Base-by-base conservation (phyloP, 345 rosid species). In the Populus davidiana region DNA sequence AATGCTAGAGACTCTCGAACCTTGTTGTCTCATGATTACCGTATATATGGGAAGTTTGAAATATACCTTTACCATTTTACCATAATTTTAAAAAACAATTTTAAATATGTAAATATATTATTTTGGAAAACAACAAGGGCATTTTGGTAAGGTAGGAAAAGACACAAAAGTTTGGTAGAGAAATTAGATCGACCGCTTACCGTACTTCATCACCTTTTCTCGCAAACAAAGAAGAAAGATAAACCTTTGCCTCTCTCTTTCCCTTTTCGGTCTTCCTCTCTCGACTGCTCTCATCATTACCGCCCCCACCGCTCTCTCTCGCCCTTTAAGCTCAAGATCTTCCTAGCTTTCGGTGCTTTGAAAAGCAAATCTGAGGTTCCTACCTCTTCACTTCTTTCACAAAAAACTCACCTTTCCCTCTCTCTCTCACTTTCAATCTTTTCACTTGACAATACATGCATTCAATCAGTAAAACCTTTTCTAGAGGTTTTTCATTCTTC, bases 331-430 rank as follows among this genome's bases (percentile, higher is more conserved):
- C 75, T 59, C 76, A 69, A 70, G 79, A 80, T 87, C 92, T 85
- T 79, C 86, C 73, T 82, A 70, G 83, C 83, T 85, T 82, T 83
- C 71, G 84, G 81, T 84, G 88, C 85, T 82, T 18, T 71, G 59
- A 65, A 73, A 65, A 69, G 25, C 73, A 76, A 85, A 81, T 77
- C 79, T 25, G 61, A 77, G 56, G 43, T 61, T 68, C 52, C 2
- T 27, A 11, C 81, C 20, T 56, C 49, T 38, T 3, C 75, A 33
- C 25, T 72, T 63, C 44, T 73, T 67, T 72, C 35, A 35, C 18
- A n/a, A 35, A 35, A 35, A 38, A 65, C 14, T 59, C 64, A 59
- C 64, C 29, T 59, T 59, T 14, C 29, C 12, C 70, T 78, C 66
- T 69, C 64, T 73, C 63, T n/a, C 50, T 47, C 52, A 50, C 69